phyloP scores from a whole-genome alignment of 2,329 filamentous ascomycete species.

The Plectosphaerella plurivora region DNA sequence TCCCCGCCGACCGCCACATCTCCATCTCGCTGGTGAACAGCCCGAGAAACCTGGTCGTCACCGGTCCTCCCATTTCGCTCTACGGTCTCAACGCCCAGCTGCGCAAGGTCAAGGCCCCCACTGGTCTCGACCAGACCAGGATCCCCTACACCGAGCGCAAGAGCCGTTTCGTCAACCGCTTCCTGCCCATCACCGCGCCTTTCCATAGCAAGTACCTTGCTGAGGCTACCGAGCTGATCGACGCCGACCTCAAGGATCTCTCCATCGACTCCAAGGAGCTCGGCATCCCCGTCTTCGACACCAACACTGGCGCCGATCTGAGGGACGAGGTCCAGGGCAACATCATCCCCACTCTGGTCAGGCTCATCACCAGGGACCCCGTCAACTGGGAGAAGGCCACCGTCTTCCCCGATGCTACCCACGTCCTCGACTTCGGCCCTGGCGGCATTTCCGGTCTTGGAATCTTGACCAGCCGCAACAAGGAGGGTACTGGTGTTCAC shows the following conservation, averaged over 20 bases:
- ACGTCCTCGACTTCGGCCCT: constrained; percentile 94
- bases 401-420: constrained; percentile 82
- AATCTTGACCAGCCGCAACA: constrained; percentile 95
- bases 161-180: constrained; percentile 92
- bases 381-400: constrained; percentile 98
- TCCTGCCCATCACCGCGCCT: constrained; percentile 93
- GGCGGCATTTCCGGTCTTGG: constrained; percentile 96
- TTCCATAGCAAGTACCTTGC: constrained; percentile 96
- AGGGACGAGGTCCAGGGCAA: constrained; percentile 66
- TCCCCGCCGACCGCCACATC: constrained; percentile 89
- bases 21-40: constrained; percentile 95
- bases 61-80: constrained; percentile 89
- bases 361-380: constrained; percentile 89
- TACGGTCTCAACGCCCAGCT: constrained; percentile 94
- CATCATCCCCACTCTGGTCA: constrained; percentile 79
- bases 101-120: constrained; percentile 94
- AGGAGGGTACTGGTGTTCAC: constrained; percentile 95
- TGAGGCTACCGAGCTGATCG: constrained; percentile 76
- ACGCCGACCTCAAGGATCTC: constrained; percentile 82
- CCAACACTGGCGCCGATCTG: constrained; percentile 81
- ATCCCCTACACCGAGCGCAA: constrained; percentile 95
- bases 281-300: constrained; percentile 84
- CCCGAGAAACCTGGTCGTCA: constrained; percentile 93
- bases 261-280: constrained; percentile 69
- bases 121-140: constrained; percentile 92